Conservation (phyloP, 139 green algal species). For the Pleodorina starrii region DNA sequence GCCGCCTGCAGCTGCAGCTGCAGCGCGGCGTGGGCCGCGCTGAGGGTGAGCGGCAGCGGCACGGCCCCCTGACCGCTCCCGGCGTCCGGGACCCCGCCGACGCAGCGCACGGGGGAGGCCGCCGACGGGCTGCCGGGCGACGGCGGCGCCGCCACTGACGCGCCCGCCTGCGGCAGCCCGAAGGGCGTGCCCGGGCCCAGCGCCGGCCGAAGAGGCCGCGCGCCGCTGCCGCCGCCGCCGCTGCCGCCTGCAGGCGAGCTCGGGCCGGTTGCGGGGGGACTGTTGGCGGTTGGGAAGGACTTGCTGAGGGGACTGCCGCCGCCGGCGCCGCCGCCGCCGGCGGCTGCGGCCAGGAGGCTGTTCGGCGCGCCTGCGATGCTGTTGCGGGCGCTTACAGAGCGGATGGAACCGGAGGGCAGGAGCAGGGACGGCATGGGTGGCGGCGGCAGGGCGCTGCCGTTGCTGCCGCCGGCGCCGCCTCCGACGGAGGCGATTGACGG, state of each 20-base stretch:
- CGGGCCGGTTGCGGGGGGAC: not conserved
- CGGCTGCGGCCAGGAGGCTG: not conserved
- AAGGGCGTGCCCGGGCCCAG: not conserved
- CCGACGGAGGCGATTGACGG: not conserved
- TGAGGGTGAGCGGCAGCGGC: not conserved
- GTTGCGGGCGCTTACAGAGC: not conserved
- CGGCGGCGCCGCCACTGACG: not conserved
- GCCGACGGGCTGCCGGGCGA: not conserved
- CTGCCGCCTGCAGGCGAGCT: not conserved
- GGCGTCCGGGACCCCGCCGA: not conserved
- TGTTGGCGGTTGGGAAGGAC: not conserved
- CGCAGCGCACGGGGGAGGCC: not conserved
- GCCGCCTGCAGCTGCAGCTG: not conserved
- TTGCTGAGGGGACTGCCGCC: not conserved
- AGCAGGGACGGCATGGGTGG: not conserved
- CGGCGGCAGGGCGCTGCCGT: not conserved
- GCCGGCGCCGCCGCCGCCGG: slow-evolving; percentile 12
- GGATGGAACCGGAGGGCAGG: not conserved
- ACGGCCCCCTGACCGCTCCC: not conserved
- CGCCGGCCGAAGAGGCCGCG: not conserved
- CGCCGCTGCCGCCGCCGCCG: not conserved
- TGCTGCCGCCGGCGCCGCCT: not conserved
- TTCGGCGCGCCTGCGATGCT: not conserved
- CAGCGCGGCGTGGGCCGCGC: not conserved
- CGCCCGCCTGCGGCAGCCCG: not conserved